A percentile compares a stretch with the other conserved stretches of the same genome.
These are phyloP conservation scores for Inonotus obliquus DNA, from an alignment of 1,284 basidiomycete genomes.

Conservation along the genomic window DNA sequence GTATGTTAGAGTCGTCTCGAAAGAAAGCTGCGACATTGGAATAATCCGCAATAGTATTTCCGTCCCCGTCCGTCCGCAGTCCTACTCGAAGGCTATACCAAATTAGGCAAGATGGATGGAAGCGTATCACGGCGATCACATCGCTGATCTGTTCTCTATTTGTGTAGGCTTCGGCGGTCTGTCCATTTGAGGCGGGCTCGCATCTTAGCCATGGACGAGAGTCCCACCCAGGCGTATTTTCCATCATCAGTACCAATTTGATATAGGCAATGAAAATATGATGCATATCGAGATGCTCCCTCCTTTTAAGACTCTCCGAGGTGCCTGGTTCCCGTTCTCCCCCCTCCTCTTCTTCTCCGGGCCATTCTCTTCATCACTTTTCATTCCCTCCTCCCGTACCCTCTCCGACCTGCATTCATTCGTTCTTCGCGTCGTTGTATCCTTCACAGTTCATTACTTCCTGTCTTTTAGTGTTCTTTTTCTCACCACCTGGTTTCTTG, in stretches of 20 bases:
- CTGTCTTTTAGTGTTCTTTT: background rate
- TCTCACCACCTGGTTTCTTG: background rate
- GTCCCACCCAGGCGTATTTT: background rate
- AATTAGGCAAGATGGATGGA: background rate
- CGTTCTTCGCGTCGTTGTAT: background rate
- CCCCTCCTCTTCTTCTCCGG: background rate
- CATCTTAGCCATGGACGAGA: background rate
- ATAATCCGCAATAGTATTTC: too few species aligned
- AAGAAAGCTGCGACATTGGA: too few species aligned
- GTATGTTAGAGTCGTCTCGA: too few species aligned
- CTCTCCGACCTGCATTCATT: background rate
- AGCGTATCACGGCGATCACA: background rate
- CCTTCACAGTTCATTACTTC: background rate
- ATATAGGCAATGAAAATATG: background rate
- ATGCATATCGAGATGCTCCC: background rate
- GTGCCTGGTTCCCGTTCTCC: background rate
- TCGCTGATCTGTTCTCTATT: background rate
- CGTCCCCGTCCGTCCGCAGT: too few species aligned
- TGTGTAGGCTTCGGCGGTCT: background rate
- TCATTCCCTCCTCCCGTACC: background rate
- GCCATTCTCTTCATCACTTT: background rate
- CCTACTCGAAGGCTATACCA: background rate
- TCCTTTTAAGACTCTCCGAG: slow-evolving; percentile 1
- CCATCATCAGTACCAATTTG: background rate
- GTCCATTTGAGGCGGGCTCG: background rate